phyloP scores from a whole-genome alignment of 768 basidiomycete species.

The Mrakia hoshinonis region DNA sequence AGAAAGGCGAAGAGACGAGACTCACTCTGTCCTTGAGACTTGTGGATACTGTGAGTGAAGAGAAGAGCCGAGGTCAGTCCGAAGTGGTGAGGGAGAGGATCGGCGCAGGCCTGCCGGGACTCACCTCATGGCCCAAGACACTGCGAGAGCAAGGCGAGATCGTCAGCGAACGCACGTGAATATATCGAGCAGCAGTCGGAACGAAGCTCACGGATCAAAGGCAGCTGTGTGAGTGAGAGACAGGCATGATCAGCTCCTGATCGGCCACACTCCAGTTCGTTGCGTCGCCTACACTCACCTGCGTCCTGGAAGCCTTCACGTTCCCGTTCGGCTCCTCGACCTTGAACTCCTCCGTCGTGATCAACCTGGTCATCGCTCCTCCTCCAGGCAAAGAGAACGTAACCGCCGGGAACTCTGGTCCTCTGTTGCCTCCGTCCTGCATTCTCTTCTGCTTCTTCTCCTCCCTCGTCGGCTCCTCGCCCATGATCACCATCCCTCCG shows the following conservation, averaged over 20 bases:
- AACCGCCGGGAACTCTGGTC: constrained; percentile 54
- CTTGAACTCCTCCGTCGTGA: constrained; percentile 71
- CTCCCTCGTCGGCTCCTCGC: constrained; percentile 22
- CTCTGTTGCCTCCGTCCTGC: constrained; percentile 2
- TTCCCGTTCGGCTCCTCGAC: constrained; percentile 80
- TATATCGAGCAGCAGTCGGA: too few relatives aligned
- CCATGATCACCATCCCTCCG: background rate
- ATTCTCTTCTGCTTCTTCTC: constrained; percentile 29
- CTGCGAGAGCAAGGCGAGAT: background rate
- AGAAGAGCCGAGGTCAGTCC: constrained; percentile 27
- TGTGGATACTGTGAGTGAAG: constrained; percentile 39
- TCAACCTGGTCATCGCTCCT: constrained; percentile 47
- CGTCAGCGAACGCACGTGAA: background rate
- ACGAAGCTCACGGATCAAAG: constrained; percentile 52
- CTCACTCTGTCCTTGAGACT: constrained; percentile 81
- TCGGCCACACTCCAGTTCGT: constrained; percentile 1
- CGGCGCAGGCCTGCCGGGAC: constrained; percentile 40
- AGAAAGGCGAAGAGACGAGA: background rate
- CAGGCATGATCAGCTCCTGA: background rate
- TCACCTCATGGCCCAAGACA: constrained; percentile 79
- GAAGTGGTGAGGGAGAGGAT: background rate
- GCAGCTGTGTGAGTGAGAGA: constrained; percentile 50
- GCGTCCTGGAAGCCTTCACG: constrained; percentile 64
- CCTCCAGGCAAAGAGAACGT: constrained; percentile 62
- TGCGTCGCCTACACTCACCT: constrained; percentile 48